Conservation (phyloP, 345 rosid species). For the Dovyalis caffra region DNA sequence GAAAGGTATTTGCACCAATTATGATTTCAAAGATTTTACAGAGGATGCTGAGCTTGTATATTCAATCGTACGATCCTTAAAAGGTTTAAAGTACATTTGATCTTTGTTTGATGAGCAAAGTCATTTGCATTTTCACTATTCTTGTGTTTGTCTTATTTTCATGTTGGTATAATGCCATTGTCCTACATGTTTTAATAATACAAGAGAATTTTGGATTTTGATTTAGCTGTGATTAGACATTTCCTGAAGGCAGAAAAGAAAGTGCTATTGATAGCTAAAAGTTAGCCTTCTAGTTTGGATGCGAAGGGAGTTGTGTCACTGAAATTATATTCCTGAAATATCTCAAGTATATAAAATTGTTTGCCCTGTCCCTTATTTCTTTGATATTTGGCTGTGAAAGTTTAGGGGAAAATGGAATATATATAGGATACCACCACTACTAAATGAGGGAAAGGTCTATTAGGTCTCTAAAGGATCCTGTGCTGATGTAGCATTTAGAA, state of each 20-base stretch:
- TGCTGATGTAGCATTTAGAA: not conserved
- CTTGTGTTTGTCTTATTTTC: not conserved
- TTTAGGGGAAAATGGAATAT: not conserved
- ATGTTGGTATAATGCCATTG: not conserved
- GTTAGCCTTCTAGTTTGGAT: not conserved
- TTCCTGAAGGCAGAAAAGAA: not conserved
- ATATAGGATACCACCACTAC: not conserved
- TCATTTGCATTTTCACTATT: not conserved
- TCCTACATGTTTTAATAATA: not conserved
- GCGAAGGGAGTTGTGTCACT: not conserved
- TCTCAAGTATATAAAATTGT: not conserved
- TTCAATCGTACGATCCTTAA: not conserved
- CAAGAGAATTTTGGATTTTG: not conserved
- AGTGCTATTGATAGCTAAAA: not conserved
- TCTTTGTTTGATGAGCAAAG: not conserved
- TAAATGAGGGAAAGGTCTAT: not conserved
- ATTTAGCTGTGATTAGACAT: not conserved
- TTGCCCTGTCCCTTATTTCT: not conserved
- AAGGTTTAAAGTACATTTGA: not conserved
- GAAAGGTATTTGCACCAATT: not conserved
- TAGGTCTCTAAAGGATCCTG: not conserved
- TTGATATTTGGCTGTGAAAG: not conserved
- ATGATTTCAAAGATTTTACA: not conserved
- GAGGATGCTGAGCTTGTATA: not conserved
- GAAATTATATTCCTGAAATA: not conserved